Percentiles rank a stretch among this genome's conserved stretches.
phyloP scores from a whole-genome alignment of 2,329 filamentous ascomycete species.

The Cordyceps fumosorosea region DNA sequence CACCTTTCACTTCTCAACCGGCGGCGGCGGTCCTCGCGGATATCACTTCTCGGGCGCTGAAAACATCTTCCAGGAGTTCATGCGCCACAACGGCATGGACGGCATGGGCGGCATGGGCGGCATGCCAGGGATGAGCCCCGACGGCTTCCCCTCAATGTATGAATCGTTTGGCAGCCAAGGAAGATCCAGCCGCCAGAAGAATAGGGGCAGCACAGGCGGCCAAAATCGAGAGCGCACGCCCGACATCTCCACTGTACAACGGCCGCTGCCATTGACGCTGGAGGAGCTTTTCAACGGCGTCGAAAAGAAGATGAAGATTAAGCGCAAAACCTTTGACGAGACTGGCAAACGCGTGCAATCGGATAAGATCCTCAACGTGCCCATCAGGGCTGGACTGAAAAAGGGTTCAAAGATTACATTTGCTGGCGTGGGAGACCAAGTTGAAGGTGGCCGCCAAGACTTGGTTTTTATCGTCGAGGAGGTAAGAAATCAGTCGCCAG shows the following conservation, averaged over 20 bases:
- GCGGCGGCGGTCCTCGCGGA: slow-evolving; percentile 46
- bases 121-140: slow-evolving; percentile 32
- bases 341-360: slow-evolving; percentile 78
- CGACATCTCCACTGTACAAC: slow-evolving; percentile 87
- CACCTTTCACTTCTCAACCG: slow-evolving; percentile 60
- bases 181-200: slow-evolving; percentile 27
- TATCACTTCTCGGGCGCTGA: slow-evolving; percentile 81
- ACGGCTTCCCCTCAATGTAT: slow-evolving; percentile 33
- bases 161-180: slow-evolving; percentile 38
- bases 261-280: slow-evolving; percentile 69
- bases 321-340: slow-evolving; percentile 88
- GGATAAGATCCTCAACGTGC: slow-evolving; percentile 87
- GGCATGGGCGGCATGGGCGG: slow-evolving; percentile 34
- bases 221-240: slow-evolving; percentile 52
- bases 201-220: slow-evolving; percentile 5
- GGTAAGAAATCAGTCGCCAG: slow-evolving; percentile 46
- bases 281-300: slow-evolving; percentile 85
- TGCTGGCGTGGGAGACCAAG: slow-evolving; percentile 93
- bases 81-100: slow-evolving; percentile 46
- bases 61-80: slow-evolving; percentile 78
- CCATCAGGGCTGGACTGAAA: slow-evolving; percentile 92
- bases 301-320: slow-evolving; percentile 97
- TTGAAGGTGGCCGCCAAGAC: slow-evolving; percentile 92
- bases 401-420: slow-evolving; percentile 99
- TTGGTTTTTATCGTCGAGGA: slow-evolving; percentile 91